Conservation (phyloP, 352 stramenopile genomes). For the Globisporangium camurandrum region DNA sequence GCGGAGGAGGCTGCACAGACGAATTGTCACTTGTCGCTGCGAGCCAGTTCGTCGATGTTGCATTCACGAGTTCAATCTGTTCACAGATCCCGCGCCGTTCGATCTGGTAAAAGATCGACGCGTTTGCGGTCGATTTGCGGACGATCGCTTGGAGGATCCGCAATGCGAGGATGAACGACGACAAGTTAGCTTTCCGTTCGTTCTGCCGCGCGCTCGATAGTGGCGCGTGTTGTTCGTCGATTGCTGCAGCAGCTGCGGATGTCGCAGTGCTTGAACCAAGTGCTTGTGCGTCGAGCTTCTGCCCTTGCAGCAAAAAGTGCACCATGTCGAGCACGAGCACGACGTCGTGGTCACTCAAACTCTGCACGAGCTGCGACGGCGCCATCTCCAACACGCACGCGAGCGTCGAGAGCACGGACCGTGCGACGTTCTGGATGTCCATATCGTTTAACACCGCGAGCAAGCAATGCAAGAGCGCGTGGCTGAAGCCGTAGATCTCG, state of each 20-base stretch:
- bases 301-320: constrained; percentile 58
- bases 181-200: constrained; percentile 32
- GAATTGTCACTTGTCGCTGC: constrained; percentile 9
- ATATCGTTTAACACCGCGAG: constrained; percentile 43
- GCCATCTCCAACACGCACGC: constrained; percentile 71
- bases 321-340: constrained; percentile 62
- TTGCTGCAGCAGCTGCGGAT: neutral
- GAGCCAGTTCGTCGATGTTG: constrained; percentile 28
- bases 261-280: neutral
- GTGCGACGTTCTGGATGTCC: constrained; percentile 65
- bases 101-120: constrained; percentile 74
- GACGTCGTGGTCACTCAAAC: constrained; percentile 41
- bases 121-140: constrained; percentile 46
- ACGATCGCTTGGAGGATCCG: constrained; percentile 67
- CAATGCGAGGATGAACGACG: constrained; percentile 59
- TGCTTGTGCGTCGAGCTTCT: constrained; percentile 5
- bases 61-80: constrained; percentile 59
- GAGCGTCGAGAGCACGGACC: constrained; percentile 51
- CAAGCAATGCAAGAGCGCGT: constrained; percentile 34
- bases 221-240: neutral
- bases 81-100: constrained; percentile 70
- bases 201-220: neutral
- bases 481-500: constrained; percentile 43
- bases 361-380: constrained; percentile 40
- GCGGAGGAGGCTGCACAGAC: neutral